Percentiles rank a stretch among this genome's conserved stretches.
Conservation (phyloP, 164 flowering plant species). For the Chimonanthus salicifolius region DNA sequence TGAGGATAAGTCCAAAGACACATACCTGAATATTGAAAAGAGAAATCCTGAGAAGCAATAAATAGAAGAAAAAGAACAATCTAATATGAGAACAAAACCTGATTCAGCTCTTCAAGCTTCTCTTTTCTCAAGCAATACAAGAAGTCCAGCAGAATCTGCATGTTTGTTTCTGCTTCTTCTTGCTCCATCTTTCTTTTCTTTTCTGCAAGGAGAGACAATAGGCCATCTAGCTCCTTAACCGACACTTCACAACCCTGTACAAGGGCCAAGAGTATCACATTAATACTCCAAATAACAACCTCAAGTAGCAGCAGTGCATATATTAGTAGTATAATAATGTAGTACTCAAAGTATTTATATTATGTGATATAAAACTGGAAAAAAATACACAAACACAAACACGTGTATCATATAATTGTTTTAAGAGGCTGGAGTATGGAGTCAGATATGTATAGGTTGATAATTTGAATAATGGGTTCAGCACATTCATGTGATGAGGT, state of each 20-base stretch:
- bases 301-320: neutral
- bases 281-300: conserved; percentile 7
- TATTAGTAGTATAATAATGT: too few species aligned
- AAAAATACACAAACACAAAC: too few species aligned
- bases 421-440: neutral
- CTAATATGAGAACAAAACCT: conserved; percentile 37
- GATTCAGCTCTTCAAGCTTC: conserved; percentile 78
- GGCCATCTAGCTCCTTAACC: conserved; percentile 74
- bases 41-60: neutral
- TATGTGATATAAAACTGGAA: too few species aligned
- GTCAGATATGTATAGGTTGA: neutral
- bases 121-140: conserved; percentile 68
- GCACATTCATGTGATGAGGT: neutral
- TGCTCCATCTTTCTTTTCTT: conserved; percentile 94
- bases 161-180: conserved; percentile 93
- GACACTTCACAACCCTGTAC: conserved; percentile 91
- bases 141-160: conserved; percentile 80
- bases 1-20: neutral
- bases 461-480: neutral
- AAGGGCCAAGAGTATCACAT: conserved; percentile 29
- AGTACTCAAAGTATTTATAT: too few species aligned
- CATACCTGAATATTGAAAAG: neutral
- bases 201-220: conserved; percentile 69
- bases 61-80: too few species aligned
- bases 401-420: neutral